Evolutionary conservation across 2,329 filamentous ascomycete genomes (phyloP), one percentile per base, ranked within the genome.

Genomic region (Aspergillus latus): DNA sequence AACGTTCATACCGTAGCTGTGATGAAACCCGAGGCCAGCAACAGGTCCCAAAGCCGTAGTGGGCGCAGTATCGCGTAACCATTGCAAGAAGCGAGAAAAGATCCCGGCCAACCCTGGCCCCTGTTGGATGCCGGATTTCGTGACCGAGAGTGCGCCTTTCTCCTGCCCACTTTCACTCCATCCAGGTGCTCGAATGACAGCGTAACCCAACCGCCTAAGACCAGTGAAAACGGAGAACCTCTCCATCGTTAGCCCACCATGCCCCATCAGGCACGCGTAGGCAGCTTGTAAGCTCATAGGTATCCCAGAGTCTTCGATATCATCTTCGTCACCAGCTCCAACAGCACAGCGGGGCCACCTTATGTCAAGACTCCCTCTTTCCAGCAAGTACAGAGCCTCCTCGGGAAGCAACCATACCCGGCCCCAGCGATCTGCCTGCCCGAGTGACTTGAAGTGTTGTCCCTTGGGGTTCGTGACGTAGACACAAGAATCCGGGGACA

Each of bases 251-350:
- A 87, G 64, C 8, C 79, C 81, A 29, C 75, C 87, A 26, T 83
- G 78, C 1, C 91, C 91, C 61, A 96, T 83, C 52, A 96, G 86
- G 21, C 91, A 82, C 4, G 92, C 84, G 77, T 97, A 97, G 0
- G 92, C 92, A 5, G 89, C 92, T 72, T 97, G 90, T 39, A 97
- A 76, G 72, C 90, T 96, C 79, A 99, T 87, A 0, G 93, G 92
- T n/a, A 94, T 73, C 0, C 88, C 88, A 3, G 81, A 76, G 5
- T 86, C 82, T 56, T 82, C 80, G 36, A 85, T 78, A 30, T 66
- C 62, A 5, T 68, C 69, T 5, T 71, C 68, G 37, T 65, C 64
- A 1, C 54, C 59, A 13, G 54, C 49, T 4, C 62, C 66, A 1
- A 65, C 66, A 43, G 59, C 60, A 54, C 73, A 72, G 44, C 76